Percentiles rank a stretch among this genome's conserved stretches.
These are phyloP conservation scores for Saccharomyces pastorianus DNA, from an alignment of 1,139 yeast species.

Conservation along the genomic window DNA sequence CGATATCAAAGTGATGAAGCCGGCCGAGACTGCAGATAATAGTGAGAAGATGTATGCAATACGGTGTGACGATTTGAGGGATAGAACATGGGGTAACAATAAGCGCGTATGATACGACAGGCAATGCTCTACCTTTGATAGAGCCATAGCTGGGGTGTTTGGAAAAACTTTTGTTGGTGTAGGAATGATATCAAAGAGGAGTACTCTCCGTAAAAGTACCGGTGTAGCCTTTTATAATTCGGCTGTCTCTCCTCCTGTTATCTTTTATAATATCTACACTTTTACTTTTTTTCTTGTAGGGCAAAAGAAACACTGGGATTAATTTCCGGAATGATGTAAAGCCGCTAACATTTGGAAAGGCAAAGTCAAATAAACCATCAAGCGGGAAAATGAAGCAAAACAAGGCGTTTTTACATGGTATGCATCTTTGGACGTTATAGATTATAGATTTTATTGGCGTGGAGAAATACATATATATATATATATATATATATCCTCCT, in stretches of 20 bases:
- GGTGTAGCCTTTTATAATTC: background rate
- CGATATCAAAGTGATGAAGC: constrained; percentile 77
- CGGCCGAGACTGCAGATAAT: constrained; percentile 63
- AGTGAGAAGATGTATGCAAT: constrained; percentile 36
- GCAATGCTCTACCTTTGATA: constrained; percentile 31
- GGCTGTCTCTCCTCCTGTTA: background rate
- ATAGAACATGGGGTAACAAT: constrained; percentile 26
- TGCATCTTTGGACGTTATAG: background rate
- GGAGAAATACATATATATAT: too few species aligned
- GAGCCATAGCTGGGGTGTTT: constrained; percentile 10
- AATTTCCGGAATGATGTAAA: background rate
- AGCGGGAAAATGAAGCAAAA: background rate
- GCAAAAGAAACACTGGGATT: background rate
- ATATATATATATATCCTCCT: too few species aligned
- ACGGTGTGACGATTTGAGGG: constrained; percentile 28
- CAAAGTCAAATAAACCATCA: background rate
- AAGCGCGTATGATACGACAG: constrained; percentile 35
- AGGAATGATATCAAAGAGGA: background rate
- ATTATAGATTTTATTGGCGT: background rate
- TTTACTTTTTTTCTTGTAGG: background rate
- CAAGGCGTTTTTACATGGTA: background rate
- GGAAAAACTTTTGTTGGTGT: background rate
- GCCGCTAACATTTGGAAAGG: background rate
- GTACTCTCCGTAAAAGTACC: background rate
- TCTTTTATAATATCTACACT: background rate